Percentiles rank a stretch among this genome's conserved stretches.
phyloP scores from a whole-genome alignment of 2,329 filamentous ascomycete species.

The Cladosporium sp. region DNA sequence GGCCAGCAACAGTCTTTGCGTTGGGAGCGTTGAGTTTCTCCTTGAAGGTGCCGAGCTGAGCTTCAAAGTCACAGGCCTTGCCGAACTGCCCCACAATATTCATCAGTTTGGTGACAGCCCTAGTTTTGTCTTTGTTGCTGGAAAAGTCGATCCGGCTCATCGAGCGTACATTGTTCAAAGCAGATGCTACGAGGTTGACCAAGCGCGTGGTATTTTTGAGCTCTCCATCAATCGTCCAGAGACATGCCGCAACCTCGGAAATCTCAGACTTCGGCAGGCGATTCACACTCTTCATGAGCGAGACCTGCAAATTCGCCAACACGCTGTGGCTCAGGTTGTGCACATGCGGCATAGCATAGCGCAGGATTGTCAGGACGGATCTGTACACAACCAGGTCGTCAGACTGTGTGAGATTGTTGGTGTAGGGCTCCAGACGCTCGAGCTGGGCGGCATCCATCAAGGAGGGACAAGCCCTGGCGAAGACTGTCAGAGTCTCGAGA shows the following conservation, averaged over 20 bases:
- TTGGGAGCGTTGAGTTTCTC: conserved; percentile 62
- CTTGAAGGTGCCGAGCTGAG: conserved; percentile 62
- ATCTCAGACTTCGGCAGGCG: conserved; percentile 69
- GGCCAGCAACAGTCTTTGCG: conserved; percentile 67
- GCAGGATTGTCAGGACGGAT: conserved; percentile 85
- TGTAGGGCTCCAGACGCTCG: conserved; percentile 79
- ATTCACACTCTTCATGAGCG: conserved; percentile 67
- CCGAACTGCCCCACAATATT: conserved; percentile 81
- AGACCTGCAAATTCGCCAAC: conserved; percentile 68
- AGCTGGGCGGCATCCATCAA: conserved; percentile 88
- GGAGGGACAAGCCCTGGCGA: conserved; percentile 82
- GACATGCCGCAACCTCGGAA: conserved; percentile 84
- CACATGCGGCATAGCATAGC: conserved; percentile 78
- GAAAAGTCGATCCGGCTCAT: conserved; percentile 33
- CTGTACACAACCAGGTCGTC: conserved; percentile 80
- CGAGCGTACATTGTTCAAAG: conserved; percentile 50
- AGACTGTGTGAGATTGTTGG: conserved; percentile 68
- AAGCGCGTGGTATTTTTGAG: conserved; percentile 69
- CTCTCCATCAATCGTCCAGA: conserved; percentile 81
- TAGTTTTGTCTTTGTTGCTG: no score
- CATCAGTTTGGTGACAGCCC: conserved; percentile 68
- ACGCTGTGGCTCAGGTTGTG: conserved; percentile 72
- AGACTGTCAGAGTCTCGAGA: conserved; percentile 81
- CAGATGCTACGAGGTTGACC: conserved; percentile 67
- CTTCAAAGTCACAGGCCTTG: conserved; percentile 86